Evolutionary conservation across 805 yeast species (phyloP).

Genomic region (Yarrowia keelungensis): DNA sequence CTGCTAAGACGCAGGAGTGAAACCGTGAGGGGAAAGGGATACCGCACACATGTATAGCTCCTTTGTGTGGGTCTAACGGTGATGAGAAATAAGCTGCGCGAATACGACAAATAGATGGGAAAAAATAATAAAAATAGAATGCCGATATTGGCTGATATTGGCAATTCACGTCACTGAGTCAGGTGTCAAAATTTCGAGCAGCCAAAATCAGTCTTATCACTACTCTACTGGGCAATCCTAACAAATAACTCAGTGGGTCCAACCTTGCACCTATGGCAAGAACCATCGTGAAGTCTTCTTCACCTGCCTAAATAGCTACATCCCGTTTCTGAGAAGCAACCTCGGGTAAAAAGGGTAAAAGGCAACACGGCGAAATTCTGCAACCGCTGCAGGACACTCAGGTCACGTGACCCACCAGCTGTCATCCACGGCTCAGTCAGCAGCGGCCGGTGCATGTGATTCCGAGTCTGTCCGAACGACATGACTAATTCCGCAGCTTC

Average conservation of each 20-base stretch:
- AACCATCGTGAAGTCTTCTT: too few species aligned
- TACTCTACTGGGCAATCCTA: too few species aligned
- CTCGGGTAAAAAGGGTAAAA: background rate
- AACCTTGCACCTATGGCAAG: background rate
- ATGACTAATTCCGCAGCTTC: conserved; percentile 5
- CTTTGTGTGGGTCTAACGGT: conserved; percentile 3
- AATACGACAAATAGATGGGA: too few species aligned
- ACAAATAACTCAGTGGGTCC: conserved; percentile 4
- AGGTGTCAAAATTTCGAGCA: too few species aligned
- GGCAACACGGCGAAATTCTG: background rate
- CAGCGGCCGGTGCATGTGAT: conserved; percentile 2
- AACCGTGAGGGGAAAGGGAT: conserved; percentile 5
- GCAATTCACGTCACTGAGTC: too few species aligned
- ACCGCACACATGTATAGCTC: background rate
- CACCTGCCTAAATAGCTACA: background rate
- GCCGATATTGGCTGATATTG: too few species aligned
- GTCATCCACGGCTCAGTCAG: too few species aligned
- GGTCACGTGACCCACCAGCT: background rate
- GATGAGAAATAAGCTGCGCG: background rate
- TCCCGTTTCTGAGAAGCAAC: background rate
- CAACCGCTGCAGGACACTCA: background rate
- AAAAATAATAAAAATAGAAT: too few species aligned
- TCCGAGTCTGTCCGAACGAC: background rate
- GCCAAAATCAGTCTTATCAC: too few species aligned
- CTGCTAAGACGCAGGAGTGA: conserved; percentile 14